Conservation (phyloP, 495 filamentous ascomycete genomes). For the Lophiotrema nucula region DNA sequence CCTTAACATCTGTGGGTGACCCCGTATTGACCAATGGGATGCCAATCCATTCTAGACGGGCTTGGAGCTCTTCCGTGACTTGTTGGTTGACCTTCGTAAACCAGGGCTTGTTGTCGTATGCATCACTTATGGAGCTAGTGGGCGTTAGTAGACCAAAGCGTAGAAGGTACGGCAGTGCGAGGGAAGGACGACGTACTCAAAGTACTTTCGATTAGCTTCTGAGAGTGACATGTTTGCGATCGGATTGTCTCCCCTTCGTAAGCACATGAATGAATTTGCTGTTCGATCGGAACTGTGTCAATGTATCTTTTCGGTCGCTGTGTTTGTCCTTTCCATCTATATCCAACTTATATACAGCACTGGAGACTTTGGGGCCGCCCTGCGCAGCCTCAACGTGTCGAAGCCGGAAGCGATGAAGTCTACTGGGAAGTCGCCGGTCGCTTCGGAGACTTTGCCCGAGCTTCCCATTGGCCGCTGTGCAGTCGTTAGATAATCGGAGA, state of each 20-base stretch:
- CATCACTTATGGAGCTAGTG: slow-evolving; percentile 46
- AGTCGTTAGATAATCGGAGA: too few relatives aligned
- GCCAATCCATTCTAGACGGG: slow-evolving; percentile 61
- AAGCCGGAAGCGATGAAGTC: too few relatives aligned
- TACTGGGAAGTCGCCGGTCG: too few relatives aligned
- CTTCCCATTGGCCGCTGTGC: too few relatives aligned
- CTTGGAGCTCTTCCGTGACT: slow-evolving; percentile 49
- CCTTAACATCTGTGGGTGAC: slow-evolving; percentile 36
- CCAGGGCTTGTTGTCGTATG: slow-evolving; percentile 50
- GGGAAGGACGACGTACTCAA: slow-evolving; percentile 52
- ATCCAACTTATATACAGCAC: too few relatives aligned
- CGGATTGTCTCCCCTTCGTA: too few relatives aligned
- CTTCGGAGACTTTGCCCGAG: too few relatives aligned
- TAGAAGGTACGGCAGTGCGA: neutral
- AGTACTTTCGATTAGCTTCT: slow-evolving; percentile 54
- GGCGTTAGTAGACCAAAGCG: slow-evolving; percentile 15
- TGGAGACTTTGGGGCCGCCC: too few relatives aligned
- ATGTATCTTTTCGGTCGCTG: too few relatives aligned
- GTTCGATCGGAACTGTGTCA: too few relatives aligned
- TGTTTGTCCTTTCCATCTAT: neutral
- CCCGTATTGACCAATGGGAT: slow-evolving; percentile 51
- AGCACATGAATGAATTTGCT: too few relatives aligned
- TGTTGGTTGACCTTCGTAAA: slow-evolving; percentile 37
- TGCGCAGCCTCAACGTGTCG: too few relatives aligned
- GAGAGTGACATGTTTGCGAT: slow-evolving; percentile 37